These are phyloP conservation scores for Neonothopanus nambi DNA, from an alignment of 1,284 basidiomycete genomes.

Conservation along the genomic window DNA sequence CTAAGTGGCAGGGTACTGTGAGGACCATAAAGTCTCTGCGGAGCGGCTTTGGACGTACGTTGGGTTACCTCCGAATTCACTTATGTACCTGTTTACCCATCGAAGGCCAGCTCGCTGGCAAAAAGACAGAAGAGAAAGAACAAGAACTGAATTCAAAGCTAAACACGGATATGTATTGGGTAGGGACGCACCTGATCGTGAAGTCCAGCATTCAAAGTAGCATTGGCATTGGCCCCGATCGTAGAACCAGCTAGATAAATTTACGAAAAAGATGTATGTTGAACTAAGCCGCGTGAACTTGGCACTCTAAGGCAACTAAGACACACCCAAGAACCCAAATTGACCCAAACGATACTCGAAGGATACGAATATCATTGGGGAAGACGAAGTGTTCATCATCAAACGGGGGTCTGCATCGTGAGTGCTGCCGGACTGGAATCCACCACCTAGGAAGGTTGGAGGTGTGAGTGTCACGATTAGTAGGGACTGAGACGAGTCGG, in stretches of 20 bases:
- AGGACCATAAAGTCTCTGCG: not conserved
- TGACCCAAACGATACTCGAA: conserved; percentile 43
- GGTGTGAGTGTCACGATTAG: too few species aligned
- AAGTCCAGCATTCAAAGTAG: conserved; percentile 36
- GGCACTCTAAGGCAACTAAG: not conserved
- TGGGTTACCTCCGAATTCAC: conserved; percentile 18
- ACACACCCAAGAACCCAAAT: conserved; percentile 39
- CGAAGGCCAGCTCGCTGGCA: conserved; percentile 34
- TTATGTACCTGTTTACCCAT: conserved; percentile 20
- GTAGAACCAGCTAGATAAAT: conserved; percentile 5
- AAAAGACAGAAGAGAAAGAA: too few species aligned
- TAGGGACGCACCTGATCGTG: conserved; percentile 34
- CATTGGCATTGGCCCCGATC: conserved; percentile 26
- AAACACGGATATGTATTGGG: not conserved
- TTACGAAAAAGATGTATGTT: not conserved
- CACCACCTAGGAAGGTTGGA: conserved; percentile 34
- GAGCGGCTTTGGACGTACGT: not conserved
- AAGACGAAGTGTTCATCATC: conserved; percentile 27
- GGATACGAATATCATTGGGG: conserved; percentile 40
- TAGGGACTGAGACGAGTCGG: too few species aligned
- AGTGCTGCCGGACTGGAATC: conserved; percentile 36
- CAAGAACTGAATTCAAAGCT: not conserved
- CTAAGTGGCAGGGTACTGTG: not conserved
- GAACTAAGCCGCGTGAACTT: not conserved
- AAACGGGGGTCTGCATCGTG: conserved; percentile 28